Evolutionary conservation across 257 asterid species (phyloP), one percentile per base, ranked within the genome.

Genomic region (Mitragyna speciosa): DNA sequence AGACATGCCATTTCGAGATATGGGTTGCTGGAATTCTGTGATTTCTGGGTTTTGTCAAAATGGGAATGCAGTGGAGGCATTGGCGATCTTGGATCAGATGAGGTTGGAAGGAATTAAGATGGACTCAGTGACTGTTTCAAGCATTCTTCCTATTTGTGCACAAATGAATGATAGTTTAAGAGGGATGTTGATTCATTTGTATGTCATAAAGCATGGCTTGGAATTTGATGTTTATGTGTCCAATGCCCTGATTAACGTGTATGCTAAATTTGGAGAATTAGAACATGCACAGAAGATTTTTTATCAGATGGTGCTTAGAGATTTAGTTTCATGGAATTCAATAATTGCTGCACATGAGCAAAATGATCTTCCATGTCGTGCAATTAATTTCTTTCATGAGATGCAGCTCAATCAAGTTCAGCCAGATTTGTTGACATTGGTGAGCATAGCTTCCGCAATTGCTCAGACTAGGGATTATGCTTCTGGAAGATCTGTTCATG

Each of bases 21-120:
- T 84, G 81, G 96, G 97, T 71, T 94, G 98, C 82, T 94, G 98
- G 97, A 94, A 94, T 86, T 90, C 98, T 78, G 84, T 91, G 82
- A 92, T 92, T 81, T 92, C 98, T 82, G 98, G 98, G 76, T 92
- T 92, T 79, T 88, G 90, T 84, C 95, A 89, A 75, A 87, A 86
- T 68, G 97, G 95, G 59, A 84, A 87, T 72, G 84, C 87, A 47
- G 43, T 33, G n/a, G 93, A 88, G 82, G 97, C 97, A 43, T 49
- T 92, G 77, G 39, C 71, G 70, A 78, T 94, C 48, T 84, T 92
- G 77, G 87, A 86, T 78, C 89, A 87, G 78, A 91, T 94, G 98
- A 83, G 88, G 82, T 71, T 86, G 84, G 88, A 88, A 80, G 97
- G 93, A 24, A 49, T 89, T 67, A 54, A 84, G 77, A 84, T 94